phyloP scores from a whole-genome alignment of 2,329 filamentous ascomycete species.

The Didymella exigua region DNA sequence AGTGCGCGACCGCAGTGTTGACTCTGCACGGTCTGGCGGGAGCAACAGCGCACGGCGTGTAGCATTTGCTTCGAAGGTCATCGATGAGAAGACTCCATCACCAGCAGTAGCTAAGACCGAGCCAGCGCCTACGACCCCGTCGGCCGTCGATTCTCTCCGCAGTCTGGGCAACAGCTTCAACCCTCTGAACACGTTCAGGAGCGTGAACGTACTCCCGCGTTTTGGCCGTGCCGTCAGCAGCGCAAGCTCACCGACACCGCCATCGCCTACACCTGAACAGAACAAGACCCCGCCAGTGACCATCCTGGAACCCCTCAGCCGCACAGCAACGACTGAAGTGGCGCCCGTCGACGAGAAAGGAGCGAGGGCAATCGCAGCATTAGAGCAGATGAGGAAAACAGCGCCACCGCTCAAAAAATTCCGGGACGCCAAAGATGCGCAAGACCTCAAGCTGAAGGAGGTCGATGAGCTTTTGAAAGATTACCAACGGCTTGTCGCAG shows the following conservation, averaged over 20 bases:
- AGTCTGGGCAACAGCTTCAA: slow-evolving; percentile 82
- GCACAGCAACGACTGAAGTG: slow-evolving; percentile 29
- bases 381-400: slow-evolving; percentile 54
- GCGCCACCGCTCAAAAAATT: slow-evolving; percentile 56
- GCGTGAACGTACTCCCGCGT: slow-evolving; percentile 74
- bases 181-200: slow-evolving; percentile 77
- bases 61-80: slow-evolving; percentile 49
- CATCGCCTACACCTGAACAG: slow-evolving; percentile 47
- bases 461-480: slow-evolving; percentile 55
- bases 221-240: slow-evolving; percentile 66
- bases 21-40: slow-evolving; percentile 70
- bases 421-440: slow-evolving; percentile 53
- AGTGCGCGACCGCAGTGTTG: slow-evolving; percentile 74
- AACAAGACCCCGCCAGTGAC: slow-evolving; percentile 34
- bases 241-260: slow-evolving; percentile 48
- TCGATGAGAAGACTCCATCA: slow-evolving; percentile 33
- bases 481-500: slow-evolving; percentile 52
- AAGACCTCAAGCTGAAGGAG: slow-evolving; percentile 55
- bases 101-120: slow-evolving; percentile 35
- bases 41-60: slow-evolving; percentile 67
- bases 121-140: slow-evolving; percentile 50
- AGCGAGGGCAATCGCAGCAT: slow-evolving; percentile 49
- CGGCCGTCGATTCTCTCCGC: slow-evolving; percentile 80
- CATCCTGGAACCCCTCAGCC: slow-evolving; percentile 24
- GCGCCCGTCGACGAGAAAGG: slow-evolving; percentile 39